Evolutionary conservation across 2,329 filamentous ascomycete species (phyloP).

Genomic region (Elsinoe fawcettii): DNA sequence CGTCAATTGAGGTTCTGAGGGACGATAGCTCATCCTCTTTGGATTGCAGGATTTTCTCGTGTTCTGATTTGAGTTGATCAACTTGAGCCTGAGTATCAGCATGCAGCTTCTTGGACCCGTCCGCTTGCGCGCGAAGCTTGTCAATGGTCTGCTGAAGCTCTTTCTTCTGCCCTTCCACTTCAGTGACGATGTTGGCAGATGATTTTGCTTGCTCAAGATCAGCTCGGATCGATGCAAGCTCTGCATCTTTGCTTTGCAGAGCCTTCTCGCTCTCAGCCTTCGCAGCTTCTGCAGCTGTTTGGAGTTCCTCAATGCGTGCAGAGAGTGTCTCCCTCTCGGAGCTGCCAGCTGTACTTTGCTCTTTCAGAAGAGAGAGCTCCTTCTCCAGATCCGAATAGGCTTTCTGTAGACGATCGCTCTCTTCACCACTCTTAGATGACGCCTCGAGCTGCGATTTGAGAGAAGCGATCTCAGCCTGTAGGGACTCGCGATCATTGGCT

Average conservation of each 20-base stretch:
- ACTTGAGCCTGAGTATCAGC: not conserved
- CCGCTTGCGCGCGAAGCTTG: not conserved
- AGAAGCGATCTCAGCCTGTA: not conserved
- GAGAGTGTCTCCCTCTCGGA: not conserved
- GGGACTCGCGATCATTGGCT: not conserved
- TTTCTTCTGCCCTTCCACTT: not conserved
- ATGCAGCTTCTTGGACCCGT: not conserved
- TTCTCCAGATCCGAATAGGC: not conserved
- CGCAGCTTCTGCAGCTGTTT: constrained; percentile 2
- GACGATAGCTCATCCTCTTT: constrained; percentile 6
- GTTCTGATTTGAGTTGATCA: not conserved
- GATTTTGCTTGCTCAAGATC: not conserved
- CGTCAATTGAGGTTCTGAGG: not conserved
- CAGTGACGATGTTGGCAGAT: not conserved
- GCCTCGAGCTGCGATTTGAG: not conserved
- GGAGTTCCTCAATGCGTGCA: constrained; percentile 11
- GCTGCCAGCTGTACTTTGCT: not conserved
- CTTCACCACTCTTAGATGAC: not conserved
- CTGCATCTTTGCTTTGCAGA: constrained; percentile 9
- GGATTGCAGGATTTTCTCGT: not conserved
- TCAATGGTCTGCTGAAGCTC: not conserved
- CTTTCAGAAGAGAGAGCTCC: not conserved
- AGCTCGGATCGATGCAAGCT: constrained; percentile 14
- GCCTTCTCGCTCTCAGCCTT: constrained; percentile 6
- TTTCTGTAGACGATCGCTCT: not conserved